phyloP scores from a whole-genome alignment of 495 filamentous ascomycete genomes.

The Pseudevernia furfuracea region DNA sequence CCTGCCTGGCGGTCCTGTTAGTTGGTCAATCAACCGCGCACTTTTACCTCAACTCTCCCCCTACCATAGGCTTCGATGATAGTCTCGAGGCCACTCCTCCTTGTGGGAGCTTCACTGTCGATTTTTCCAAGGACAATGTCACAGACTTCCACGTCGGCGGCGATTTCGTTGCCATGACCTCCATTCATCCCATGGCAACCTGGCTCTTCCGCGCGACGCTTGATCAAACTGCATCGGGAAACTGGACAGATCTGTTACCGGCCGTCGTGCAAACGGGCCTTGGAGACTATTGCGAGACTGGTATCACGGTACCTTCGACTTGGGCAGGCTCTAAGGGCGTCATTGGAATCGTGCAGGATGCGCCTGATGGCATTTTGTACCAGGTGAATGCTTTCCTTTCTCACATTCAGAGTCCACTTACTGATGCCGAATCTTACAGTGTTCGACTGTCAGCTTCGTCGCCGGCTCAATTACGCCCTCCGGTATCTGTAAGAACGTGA shows the following conservation, averaged over 20 bases:
- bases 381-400: slow-evolving; percentile 34
- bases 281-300: slow-evolving; percentile 38
- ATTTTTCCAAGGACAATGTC: slow-evolving; percentile 29
- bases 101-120: slow-evolving; percentile 41
- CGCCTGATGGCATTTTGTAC: slow-evolving; percentile 42
- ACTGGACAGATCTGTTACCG: slow-evolving; percentile 44
- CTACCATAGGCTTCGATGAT: slow-evolving; percentile 42
- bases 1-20: neutral
- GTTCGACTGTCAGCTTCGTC: slow-evolving; percentile 45
- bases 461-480: slow-evolving; percentile 25
- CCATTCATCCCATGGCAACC: slow-evolving; percentile 39
- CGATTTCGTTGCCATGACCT: slow-evolving; percentile 34
- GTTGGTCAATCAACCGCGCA: slow-evolving; percentile 33
- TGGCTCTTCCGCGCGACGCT: slow-evolving; percentile 47
- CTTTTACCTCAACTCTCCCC: slow-evolving; percentile 40
- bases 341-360: slow-evolving; percentile 37
- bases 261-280: slow-evolving; percentile 39
- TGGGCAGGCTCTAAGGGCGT: slow-evolving; percentile 45
- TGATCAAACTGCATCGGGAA: slow-evolving; percentile 34
- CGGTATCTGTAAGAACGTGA: slow-evolving; percentile 38
- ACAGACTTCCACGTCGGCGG: slow-evolving; percentile 48
- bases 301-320: slow-evolving; percentile 33
- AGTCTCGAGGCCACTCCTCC: slow-evolving; percentile 34
- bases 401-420: neutral
- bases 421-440: slow-evolving; percentile 30